Conservation (phyloP, 2,329 filamentous ascomycete genomes). For the Calycina herbarum region DNA sequence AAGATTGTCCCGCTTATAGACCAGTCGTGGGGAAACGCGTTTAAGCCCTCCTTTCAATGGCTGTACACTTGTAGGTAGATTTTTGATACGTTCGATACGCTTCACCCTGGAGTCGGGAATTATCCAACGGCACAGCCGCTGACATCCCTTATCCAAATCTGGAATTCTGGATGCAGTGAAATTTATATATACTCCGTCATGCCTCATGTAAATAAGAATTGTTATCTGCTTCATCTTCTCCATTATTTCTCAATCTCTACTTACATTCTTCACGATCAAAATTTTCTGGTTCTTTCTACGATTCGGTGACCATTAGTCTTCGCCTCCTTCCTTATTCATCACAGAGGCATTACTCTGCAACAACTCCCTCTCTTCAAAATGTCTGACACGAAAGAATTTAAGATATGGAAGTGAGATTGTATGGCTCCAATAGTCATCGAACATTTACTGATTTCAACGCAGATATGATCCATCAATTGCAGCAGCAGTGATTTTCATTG, state of each 20-base stretch:
- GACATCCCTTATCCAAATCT: no score
- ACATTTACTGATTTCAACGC: conserved; percentile 33
- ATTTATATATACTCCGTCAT: no score
- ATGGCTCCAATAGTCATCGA: not conserved
- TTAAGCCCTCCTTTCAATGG: not conserved
- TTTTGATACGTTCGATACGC: no score
- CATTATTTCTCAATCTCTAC: no score
- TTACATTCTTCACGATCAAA: no score
- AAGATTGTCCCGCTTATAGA: conserved; percentile 3
- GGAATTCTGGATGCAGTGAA: no score
- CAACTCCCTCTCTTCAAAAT: not conserved
- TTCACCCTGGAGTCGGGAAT: no score
- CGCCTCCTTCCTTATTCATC: not conserved
- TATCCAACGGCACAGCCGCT: no score
- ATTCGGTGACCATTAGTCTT: not conserved
- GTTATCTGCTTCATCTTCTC: no score
- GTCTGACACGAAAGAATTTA: conserved; percentile 22
- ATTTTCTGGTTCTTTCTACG: no score
- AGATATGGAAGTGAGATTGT: conserved; percentile 22
- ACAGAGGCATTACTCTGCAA: not conserved
- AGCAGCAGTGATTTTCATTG: conserved; percentile 44
- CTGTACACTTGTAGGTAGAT: not conserved
- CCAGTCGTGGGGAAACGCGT: not conserved
- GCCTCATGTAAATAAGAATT: no score
- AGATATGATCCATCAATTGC: conserved; percentile 48